Evolutionary conservation across 139 green algal genomes (phyloP).

Genomic region (Chlorella ohadii): DNA sequence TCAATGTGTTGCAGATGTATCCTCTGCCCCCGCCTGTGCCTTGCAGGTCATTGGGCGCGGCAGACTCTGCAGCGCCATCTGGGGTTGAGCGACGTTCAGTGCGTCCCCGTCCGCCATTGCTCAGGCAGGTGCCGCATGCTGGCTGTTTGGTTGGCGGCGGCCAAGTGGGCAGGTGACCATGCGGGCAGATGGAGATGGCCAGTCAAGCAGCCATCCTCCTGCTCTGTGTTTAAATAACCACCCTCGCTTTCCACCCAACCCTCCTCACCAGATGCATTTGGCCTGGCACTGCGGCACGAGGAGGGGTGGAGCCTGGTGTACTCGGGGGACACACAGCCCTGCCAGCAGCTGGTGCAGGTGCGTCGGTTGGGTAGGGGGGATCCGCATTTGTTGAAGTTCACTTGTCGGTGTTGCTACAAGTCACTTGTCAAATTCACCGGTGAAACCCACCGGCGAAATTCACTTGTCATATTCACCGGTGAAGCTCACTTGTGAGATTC

Average conservation of each 20-base stretch:
- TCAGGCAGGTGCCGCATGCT: constrained; percentile 52
- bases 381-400: too few species aligned
- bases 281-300: constrained; percentile 63
- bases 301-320: constrained; percentile 84
- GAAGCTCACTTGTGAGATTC: too few species aligned
- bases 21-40: too few species aligned
- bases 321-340: constrained; percentile 74
- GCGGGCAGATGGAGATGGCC: background rate
- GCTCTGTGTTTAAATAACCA: background rate
- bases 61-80: constrained; percentile 9
- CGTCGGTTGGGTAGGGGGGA: too few species aligned
- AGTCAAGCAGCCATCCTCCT: background rate
- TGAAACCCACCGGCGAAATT: too few species aligned
- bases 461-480: too few species aligned
- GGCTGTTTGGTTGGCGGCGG: too few species aligned
- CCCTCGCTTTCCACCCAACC: constrained; percentile 53
- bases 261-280: constrained; percentile 67
- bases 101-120: constrained; percentile 69
- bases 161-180: background rate
- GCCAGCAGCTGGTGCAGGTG: constrained; percentile 35
- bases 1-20: too few species aligned
- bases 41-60: constrained; percentile 8
- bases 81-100: constrained; percentile 2
- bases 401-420: too few species aligned
- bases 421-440: too few species aligned